These are phyloP conservation scores for Gastrolobium villosum DNA, from an alignment of 306 rosid genomes.

Conservation along the genomic window DNA sequence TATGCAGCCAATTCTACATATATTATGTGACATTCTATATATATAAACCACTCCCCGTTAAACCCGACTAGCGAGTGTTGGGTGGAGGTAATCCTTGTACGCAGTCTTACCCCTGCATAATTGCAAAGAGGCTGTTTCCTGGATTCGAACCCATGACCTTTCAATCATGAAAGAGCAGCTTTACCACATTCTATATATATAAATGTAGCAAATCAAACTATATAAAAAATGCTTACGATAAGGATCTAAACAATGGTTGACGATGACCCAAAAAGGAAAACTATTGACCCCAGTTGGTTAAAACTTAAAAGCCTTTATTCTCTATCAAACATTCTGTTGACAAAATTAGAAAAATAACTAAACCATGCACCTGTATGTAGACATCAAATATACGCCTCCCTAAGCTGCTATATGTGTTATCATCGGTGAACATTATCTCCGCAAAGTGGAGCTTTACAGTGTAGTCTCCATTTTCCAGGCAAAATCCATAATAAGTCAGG, in stretches of 20 bases:
- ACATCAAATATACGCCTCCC: constrained; percentile 70
- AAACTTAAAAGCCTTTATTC: not conserved
- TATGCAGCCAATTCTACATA: not conserved
- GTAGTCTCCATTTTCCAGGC: constrained; percentile 66
- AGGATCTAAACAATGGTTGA: not conserved
- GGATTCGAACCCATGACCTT: too few species aligned
- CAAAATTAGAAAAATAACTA: not conserved
- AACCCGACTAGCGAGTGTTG: too few species aligned
- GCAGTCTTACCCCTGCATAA: too few species aligned
- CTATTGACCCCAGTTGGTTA: not conserved
- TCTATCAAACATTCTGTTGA: not conserved
- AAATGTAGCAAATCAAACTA: not conserved
- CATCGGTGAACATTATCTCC: constrained; percentile 53
- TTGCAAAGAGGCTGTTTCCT: too few species aligned
- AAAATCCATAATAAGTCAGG: constrained; percentile 68
- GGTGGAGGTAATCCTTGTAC: too few species aligned
- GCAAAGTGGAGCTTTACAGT: constrained; percentile 62
- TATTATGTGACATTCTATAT: not conserved
- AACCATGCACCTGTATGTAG: constrained; percentile 58
- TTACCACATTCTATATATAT: not conserved
- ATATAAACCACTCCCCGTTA: too few species aligned
- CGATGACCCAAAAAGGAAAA: not conserved
- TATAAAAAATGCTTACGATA: not conserved
- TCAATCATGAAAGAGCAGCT: too few species aligned
- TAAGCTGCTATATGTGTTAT: constrained; percentile 49